These are phyloP conservation scores for Ceraceosorus bombacis DNA, from an alignment of 1,284 basidiomycete species.

Conservation along the genomic window DNA sequence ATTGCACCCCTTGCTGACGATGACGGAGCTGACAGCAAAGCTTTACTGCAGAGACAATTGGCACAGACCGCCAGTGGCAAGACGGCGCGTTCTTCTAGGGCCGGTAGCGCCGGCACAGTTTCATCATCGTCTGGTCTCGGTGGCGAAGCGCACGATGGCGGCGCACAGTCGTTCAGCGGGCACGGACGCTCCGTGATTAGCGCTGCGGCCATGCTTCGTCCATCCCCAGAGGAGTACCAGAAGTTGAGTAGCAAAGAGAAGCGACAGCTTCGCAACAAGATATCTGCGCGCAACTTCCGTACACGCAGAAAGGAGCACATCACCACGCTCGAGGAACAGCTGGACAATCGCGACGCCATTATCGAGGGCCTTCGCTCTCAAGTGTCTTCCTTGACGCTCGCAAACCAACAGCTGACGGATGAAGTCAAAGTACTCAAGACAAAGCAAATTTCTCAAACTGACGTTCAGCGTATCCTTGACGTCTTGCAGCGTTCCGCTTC, in stretches of 20 bases:
- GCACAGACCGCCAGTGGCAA: no score
- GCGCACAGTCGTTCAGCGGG: neutral
- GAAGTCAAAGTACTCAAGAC: constrained; percentile 54
- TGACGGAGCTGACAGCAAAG: constrained; percentile 17
- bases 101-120: no score
- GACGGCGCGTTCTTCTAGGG: no score
- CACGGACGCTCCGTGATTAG: neutral
- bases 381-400: constrained; percentile 66
- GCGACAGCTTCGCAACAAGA: constrained; percentile 91
- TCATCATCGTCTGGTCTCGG: no score
- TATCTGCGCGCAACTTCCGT: constrained; percentile 87
- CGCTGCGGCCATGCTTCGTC: constrained; percentile 13
- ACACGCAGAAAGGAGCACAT: constrained; percentile 93
- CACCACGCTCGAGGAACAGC: constrained; percentile 81
- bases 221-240: constrained; percentile 69
- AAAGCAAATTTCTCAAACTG: constrained; percentile 54
- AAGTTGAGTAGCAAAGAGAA: constrained; percentile 95
- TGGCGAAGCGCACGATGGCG: neutral
- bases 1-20: constrained; percentile 15
- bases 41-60: neutral
- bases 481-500: constrained; percentile 59
- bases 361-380: constrained; percentile 81
- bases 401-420: constrained; percentile 67
- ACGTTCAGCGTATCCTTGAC: constrained; percentile 52
- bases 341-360: constrained; percentile 81